Base-by-base conservation (phyloP, 2,329 filamentous ascomycete species). In the Penicillium sp. region DNA sequence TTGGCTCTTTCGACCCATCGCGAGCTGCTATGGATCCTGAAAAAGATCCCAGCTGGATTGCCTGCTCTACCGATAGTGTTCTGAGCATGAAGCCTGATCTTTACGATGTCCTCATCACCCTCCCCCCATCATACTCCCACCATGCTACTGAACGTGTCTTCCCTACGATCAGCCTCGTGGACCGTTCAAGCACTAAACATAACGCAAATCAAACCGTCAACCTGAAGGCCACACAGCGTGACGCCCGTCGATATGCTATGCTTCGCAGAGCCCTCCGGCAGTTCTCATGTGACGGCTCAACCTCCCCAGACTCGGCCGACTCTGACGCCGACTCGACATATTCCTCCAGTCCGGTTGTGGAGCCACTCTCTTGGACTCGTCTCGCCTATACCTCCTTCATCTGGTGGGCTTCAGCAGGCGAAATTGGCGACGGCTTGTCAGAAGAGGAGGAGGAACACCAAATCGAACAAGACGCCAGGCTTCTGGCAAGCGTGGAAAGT, bases 31-130 rank as follows among this genome's bases (percentile, higher is more conserved):
- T 75, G 63, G 60, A 71, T 64, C 57, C 70, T 49, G 70, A 75
- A 58, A 53, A 61, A 48, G 68, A 82, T 78, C 83, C 14, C 14
- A 90, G 92, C 41, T 99, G 93, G 92, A 88, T 96, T 60, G 95
- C 94, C 12, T 97, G 93, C 75, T 97, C 94, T 3, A 98, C 94
- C 1, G 95, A 99, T 77, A 94, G 90, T 71, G 95, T 99, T 59
- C 83, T 99, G 14, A 88, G 87, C 49, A 90, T 91, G 76, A 98
- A 98, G 78, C 86, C 88, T 53, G 85, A 90, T 2, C 84, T 99
- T 2, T 98, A 92, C 82, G 95, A 99, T 73, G 83, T 97, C 68
- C 84, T 97, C 41, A 88, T 98, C 61, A 91, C 91, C 55, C 84
- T 98, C 71, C 91, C 92, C 0, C 83, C 87, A 0, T 75, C 83